Evolutionary conservation across 1,139 yeast genomes (phyloP), one percentile per base, ranked within the genome.

Genomic region (Protomyces inouyei): DNA sequence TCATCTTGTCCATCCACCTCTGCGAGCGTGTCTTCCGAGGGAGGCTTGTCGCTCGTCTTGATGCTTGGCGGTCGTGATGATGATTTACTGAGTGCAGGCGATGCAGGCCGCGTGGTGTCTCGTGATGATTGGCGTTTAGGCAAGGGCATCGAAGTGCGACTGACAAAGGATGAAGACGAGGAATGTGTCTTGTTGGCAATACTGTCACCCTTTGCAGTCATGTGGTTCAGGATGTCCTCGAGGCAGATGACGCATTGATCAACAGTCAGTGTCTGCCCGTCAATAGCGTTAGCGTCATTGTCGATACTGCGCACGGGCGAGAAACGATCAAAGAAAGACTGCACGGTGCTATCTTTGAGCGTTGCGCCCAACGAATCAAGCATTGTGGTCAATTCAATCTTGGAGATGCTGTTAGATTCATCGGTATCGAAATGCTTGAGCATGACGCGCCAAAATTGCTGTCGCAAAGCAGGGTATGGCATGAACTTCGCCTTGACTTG

Each of bases 381-480:
- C 71, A 87, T 77, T 0, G 86, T 79, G 2, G 79, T 78, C 38
- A 87, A 73, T 71, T 85, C 90, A 60, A 83, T 76, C 60, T 79
- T 78, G 70, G 84, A 85, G 69, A 84, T 79, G 2, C 75, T 73
- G 1, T 75, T 75, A 2, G 77, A 77, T 21, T 77, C 81, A 66
- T 78, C 79, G 16, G 75, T 73, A 59, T 78, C 83, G 71, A 82
- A 87, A 66, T 83, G 83, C 28, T 79, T 79, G 36, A 89, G 78
- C 21, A 89, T 77, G 5, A 83, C 79, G 45, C 79, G 76, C 95
- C 96, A 90, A 69, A 91, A 83, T 64, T 85, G 84, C 68, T 82
- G 82, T 67, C 93, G 79, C 65, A 91, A 77, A 2, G 79, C 80
- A 0, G 79, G 80, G 72, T 90, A 90, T 0, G 93, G 84, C 67